These are phyloP conservation scores for Suillus placidus DNA, from an alignment of 768 basidiomycete species.

Conservation along the genomic window DNA sequence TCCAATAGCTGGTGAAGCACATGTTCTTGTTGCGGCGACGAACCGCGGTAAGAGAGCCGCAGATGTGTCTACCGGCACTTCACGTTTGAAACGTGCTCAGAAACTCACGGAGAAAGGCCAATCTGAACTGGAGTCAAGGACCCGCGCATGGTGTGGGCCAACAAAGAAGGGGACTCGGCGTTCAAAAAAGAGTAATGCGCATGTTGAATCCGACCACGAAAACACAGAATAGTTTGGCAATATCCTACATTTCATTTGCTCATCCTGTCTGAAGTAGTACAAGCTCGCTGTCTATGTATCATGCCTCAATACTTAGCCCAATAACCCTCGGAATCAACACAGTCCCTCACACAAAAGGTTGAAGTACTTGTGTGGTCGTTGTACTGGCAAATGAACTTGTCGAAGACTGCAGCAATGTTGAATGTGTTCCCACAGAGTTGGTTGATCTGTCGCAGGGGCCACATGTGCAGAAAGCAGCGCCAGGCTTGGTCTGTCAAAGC, in stretches of 20 bases:
- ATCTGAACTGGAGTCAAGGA: too few species aligned
- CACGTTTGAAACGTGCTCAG: too few species aligned
- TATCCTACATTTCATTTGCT: neutral
- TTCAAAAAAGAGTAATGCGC: neutral
- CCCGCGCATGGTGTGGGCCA: too few species aligned
- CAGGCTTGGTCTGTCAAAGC: too few species aligned
- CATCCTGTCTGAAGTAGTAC: neutral
- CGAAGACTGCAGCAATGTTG: neutral
- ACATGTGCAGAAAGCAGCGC: too few species aligned
- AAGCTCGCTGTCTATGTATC: neutral
- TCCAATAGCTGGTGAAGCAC: too few species aligned
- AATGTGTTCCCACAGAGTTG: neutral
- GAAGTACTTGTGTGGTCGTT: neutral
- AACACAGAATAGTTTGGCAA: neutral
- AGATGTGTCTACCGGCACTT: too few species aligned
- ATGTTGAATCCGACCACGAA: neutral
- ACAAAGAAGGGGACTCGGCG: neutral
- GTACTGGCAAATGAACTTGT: neutral
- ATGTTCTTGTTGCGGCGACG: too few species aligned
- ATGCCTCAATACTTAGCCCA: neutral
- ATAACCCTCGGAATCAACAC: neutral
- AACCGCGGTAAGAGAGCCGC: too few species aligned
- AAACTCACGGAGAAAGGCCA: too few species aligned
- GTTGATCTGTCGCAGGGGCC: too few species aligned
- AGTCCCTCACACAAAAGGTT: neutral